A percentile compares a stretch with the other conserved stretches of the same genome.
Evolutionary conservation across 2,329 filamentous ascomycete species (phyloP).

Genomic region (Aspergillus cejpii): DNA sequence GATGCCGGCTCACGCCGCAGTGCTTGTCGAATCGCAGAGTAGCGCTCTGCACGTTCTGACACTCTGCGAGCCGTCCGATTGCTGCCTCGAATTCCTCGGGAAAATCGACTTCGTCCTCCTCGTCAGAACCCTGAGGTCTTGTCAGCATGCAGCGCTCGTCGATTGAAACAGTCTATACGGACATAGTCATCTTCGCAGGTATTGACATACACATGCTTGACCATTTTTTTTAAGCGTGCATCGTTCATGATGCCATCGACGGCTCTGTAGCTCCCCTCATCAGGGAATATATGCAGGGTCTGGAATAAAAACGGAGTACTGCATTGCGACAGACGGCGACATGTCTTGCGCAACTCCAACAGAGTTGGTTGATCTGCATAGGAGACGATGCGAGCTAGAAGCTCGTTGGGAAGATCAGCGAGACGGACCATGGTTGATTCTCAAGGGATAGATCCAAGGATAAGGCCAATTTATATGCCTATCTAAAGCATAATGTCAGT

Average conservation of each 20-base stretch:
- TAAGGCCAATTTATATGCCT: background rate
- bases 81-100: background rate
- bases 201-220: background rate
- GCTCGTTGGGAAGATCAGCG: background rate
- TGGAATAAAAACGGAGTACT: background rate
- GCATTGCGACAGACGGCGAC: background rate
- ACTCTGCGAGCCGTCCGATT: background rate
- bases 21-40: background rate
- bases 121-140: background rate
- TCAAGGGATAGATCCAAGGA: background rate
- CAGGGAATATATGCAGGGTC: background rate
- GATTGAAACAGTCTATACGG: background rate
- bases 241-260: background rate
- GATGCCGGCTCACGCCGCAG: background rate
- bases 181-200: background rate
- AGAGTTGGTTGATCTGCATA: background rate
- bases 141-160: background rate
- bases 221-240: background rate
- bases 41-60: background rate
- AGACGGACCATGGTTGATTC: background rate
- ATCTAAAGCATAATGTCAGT: too few relatives aligned
- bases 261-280: background rate
- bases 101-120: background rate
- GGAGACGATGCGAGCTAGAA: background rate
- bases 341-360: background rate